Percentiles rank a stretch among this genome's conserved stretches.
phyloP scores from a whole-genome alignment of 306 rosid genomes.

The Quercus bicolor region DNA sequence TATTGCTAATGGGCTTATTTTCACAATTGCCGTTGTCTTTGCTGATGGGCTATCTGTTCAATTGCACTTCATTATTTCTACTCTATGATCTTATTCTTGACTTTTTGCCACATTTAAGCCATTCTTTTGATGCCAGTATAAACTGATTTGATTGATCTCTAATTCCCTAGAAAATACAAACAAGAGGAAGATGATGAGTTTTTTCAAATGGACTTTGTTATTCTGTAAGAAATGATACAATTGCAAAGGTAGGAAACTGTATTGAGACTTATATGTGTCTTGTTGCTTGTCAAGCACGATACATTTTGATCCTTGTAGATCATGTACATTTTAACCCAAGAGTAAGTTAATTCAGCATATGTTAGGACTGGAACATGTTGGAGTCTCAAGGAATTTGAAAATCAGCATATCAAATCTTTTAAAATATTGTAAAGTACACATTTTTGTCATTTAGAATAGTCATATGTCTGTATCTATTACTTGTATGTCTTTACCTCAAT shows the following conservation, averaged over 20 bases:
- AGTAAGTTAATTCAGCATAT: neutral
- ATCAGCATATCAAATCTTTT: neutral
- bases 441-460: neutral
- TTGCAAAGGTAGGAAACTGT: neutral
- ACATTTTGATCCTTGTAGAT: too few species aligned
- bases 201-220: neutral
- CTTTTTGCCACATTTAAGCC: neutral
- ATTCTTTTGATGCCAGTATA: neutral
- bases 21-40: neutral
- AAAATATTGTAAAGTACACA: neutral
- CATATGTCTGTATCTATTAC: neutral
- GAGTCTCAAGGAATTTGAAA: neutral
- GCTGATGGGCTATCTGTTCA: neutral
- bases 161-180: neutral
- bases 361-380: neutral
- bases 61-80: too few species aligned
- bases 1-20: neutral
- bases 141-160: neutral
- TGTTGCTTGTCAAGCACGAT: too few species aligned
- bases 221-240: neutral
- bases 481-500: neutral
- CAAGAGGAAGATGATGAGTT: neutral
- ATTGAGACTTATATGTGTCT: too few species aligned
- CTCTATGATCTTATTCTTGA: neutral
- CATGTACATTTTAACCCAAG: too few species aligned